Percentiles rank a stretch among this genome's conserved stretches.
Evolutionary conservation across 208 protist genomes (phyloP).

Genomic region (Trypanosoma lewisi): DNA sequence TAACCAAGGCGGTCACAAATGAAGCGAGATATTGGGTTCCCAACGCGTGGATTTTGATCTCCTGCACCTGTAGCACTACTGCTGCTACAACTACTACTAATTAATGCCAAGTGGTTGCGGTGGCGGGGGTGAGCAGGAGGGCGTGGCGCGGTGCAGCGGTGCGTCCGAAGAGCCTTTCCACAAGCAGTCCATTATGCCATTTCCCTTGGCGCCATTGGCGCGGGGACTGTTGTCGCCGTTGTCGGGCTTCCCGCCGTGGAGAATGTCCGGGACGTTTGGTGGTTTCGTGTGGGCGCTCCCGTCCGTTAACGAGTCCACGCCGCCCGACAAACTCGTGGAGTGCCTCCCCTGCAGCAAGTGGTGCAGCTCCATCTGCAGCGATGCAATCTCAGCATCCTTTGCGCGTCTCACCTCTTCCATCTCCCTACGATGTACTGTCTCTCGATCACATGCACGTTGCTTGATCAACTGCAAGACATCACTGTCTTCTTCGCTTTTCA

Average conservation of each 20-base stretch:
- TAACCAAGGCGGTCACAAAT: not conserved
- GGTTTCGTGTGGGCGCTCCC: not conserved
- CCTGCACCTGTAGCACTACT: not conserved
- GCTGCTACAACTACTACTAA: no score
- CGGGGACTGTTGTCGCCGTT: not conserved
- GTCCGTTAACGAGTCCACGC: not conserved
- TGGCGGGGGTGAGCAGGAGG: no score
- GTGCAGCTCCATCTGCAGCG: constrained; percentile 15
- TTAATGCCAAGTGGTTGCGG: no score
- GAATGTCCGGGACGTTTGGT: not conserved
- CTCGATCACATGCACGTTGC: constrained; percentile 25
- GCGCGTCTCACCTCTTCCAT: constrained; percentile 16
- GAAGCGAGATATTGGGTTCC: not conserved
- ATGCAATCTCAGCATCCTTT: constrained; percentile 15
- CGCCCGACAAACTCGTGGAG: not conserved
- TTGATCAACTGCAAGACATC: constrained; percentile 28
- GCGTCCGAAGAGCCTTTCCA: no score
- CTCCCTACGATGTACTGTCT: constrained; percentile 24
- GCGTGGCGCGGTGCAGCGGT: no score
- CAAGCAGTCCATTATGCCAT: no score
- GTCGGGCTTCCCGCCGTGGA: not conserved
- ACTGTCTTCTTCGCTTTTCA: constrained; percentile 22
- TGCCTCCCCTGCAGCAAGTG: constrained; percentile 5
- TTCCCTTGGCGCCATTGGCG: not conserved
- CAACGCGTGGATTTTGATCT: not conserved